Evolutionary conservation across 352 stramenopile species (phyloP), one percentile per base, ranked within the genome.

Genomic region (Phytophthora vignae): DNA sequence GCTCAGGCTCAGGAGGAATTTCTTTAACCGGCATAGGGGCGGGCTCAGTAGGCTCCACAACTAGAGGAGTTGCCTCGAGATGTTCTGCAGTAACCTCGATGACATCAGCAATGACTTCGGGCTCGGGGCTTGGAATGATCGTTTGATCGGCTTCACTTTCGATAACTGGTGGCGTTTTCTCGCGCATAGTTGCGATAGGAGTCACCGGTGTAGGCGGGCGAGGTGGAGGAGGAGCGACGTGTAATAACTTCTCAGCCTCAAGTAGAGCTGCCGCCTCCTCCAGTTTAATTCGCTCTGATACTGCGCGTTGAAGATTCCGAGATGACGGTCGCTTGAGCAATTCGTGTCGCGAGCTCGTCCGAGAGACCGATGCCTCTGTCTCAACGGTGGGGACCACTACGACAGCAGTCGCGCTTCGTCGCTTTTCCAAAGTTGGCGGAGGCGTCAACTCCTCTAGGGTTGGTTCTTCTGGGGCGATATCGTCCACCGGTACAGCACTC

Each of bases 361-460:
- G 55, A 21, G 54, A 25, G 3, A 29, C 21, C 17, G 49, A 44
- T 15, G 27, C 29, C 56, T 60, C 49, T 27, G 69, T 57, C 10
- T 73, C 64, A 7, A 71, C 55, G 7, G 62, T 62, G 15, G 66
- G 67, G 9, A 74, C 63, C 15, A 72, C 64, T 40, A 82, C 72
- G 17, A 77, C 53, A 46, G 72, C 33, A 21, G 75, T 75, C 42
- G 57, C 46, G 36, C 67, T 79, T 61, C 67, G 36, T 62, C 65
- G 60, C 8, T 61, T 71, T 49, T 63, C 53, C 17, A 77, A 67
- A 3, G 15, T 6, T 36, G 60, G 17, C 46, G 21, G 1, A 55
- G 27, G 14, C 21, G 25, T 59, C 33, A 65, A 21, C 42, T 42
- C 29, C 8, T 71, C 42, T 31, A 46, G 27, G 8, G 2, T 21